Base-by-base conservation (phyloP, 495 filamentous ascomycete genomes). In the Xylaria grammica region DNA sequence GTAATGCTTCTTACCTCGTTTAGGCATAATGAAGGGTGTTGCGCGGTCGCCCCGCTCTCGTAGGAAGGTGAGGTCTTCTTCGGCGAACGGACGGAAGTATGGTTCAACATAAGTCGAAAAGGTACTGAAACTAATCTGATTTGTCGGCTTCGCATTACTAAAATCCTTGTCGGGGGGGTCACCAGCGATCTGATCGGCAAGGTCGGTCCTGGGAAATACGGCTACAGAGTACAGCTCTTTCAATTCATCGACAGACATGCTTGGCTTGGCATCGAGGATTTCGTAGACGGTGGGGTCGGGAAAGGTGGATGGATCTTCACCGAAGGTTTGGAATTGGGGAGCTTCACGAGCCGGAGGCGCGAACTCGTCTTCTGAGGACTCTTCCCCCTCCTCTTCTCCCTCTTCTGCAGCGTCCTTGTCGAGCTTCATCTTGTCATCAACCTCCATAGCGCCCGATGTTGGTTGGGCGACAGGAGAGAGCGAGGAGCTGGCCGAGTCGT, bases 241-340 rank as follows among this genome's bases (percentile, higher is more conserved):
- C 74, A 89, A 90, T 65, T 94, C 89, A 5, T 93, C 91, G 65
- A 93, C 88, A 4, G 84, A 85, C 87, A 94, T 96, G 45, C 84
- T 88, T 3, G 86, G 81, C 5, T 81, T 84, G 9, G 93, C 79
- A 1, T 89, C 83, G 15, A 90, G 89, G 62, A 99, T 97, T 60
- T 98, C 89, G 77, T 99, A 99, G 52, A 97, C 83, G 40, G 94
- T 97, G 0, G 94, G 92, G 71, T 99, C 95, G 67, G 92, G 90
- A 67, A 93, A 97, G 20, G 87, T 90, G n/a, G 91, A 87, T 0
- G 94, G 94, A 71, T 97, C 92, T 11, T 95, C 89, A 42, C 94
- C 94, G 69, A 99, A 97, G 1, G 91, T 89, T 69, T 96, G 80
- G 62, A 75, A 87, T 61, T 93, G 88, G 29, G 91, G 86, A 26